Evolutionary conservation across 2,329 filamentous ascomycete genomes (phyloP).

Genomic region (Hymenoscyphus scutula): DNA sequence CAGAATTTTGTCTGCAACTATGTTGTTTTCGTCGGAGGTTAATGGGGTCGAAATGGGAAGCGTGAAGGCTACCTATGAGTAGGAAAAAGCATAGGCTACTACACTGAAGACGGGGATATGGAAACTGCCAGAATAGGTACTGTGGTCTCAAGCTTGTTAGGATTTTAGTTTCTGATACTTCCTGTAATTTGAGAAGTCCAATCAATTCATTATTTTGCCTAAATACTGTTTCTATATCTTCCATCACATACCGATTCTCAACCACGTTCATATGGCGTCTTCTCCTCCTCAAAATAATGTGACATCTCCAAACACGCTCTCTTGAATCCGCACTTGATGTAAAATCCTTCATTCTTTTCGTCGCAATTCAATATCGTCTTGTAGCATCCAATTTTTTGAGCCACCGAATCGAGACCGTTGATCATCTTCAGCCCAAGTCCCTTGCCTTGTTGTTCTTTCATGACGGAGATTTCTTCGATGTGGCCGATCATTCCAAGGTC

Average conservation of each 20-base stretch:
- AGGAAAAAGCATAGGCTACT: not conserved
- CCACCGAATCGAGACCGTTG: constrained; percentile 85
- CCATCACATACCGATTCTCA: not conserved
- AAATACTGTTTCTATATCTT: not conserved
- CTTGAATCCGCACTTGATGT: constrained; percentile 95
- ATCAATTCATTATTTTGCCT: too few species aligned
- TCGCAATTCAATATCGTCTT: constrained; percentile 97
- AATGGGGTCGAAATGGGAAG: constrained; percentile 7
- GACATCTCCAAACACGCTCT: constrained; percentile 95
- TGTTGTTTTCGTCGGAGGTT: constrained; percentile 7
- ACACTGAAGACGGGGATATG: not conserved
- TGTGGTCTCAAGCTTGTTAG: not conserved
- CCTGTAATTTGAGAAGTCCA: not conserved
- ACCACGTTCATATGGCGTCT: not conserved
- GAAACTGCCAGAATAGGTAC: not conserved
- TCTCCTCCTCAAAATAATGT: constrained; percentile 71
- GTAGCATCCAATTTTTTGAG: constrained; percentile 87
- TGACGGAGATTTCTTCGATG: constrained; percentile 62
- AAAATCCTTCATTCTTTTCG: constrained; percentile 95
- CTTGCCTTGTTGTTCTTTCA: constrained; percentile 94
- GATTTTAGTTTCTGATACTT: not conserved
- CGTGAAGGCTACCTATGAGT: not conserved
- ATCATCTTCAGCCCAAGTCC: constrained; percentile 91
- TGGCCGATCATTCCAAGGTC: constrained; percentile 73
- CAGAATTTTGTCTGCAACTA: constrained; percentile 12